Evolutionary conservation across 1,284 basidiomycete species (phyloP), one percentile per base, ranked within the genome.

Genomic region (Fomes fomentarius): DNA sequence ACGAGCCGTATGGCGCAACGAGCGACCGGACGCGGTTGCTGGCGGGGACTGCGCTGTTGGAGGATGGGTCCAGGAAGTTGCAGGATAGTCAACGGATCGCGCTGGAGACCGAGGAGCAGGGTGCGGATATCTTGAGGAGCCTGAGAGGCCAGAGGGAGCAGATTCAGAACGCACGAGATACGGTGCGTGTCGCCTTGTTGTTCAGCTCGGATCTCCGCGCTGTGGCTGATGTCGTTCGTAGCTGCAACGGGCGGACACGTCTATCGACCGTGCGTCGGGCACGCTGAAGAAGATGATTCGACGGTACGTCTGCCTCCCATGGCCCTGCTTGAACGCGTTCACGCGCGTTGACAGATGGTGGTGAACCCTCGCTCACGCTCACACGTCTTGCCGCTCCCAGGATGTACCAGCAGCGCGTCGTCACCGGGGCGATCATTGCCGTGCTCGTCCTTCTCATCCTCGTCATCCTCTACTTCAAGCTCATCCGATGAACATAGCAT

Each of bases 71-170:
- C 1, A 81, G 87, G 58, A 79, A 97, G 41, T 73, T 99, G 47
- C 86, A 94, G 62, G 94, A 97, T 59, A 94, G 91, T 17, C 94
- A 98, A 60, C 82, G 94, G 21, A 85, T 99, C 41, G 96, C 96
- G 7, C 76, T 99, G 24, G 96, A 99, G 78, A 98, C 97, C 9
- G 97, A 99, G 74, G 88, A 93, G 65, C 87, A 98, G 33, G 97
- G 97, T 10, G 87, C 94, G 12, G 94, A 94, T 63, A 98, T 99
- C 66, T 70, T 99, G 58, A 73, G 88, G 65, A 94, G 92, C 67
- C 77, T 99, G 58, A 76, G 94, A 47, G 77, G 82, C 2, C 97
- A 99, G 75, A 76, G 97, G 59, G 97, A 98, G 70, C 95, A 96
- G 74, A 96, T 99, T 61, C 91, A 97, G 76, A 91, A 97, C 68